Evolutionary conservation across 495 filamentous ascomycete genomes (phyloP).

Genomic region (Poronia punctata): DNA sequence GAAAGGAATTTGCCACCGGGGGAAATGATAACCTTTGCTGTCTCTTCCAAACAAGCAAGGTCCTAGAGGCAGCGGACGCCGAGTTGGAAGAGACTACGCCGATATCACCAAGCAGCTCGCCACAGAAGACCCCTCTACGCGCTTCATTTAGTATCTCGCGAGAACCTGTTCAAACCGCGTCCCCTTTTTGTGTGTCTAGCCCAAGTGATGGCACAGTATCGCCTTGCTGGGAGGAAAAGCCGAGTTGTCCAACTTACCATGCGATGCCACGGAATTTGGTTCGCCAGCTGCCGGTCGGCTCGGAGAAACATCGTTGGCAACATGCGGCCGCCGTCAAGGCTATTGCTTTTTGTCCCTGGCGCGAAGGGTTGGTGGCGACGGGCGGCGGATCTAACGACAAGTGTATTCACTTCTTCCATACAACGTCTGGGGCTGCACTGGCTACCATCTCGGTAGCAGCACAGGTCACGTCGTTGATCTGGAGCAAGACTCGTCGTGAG

Average conservation of each 20-base stretch:
- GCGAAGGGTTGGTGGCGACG: conserved; percentile 77
- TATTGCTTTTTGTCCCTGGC: conserved; percentile 96
- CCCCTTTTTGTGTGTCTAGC: neutral
- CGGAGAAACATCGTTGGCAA: conserved; percentile 63
- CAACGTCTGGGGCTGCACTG: conserved; percentile 72
- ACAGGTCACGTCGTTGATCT: conserved; percentile 89
- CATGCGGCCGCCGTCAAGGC: conserved; percentile 93
- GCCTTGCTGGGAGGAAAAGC: neutral
- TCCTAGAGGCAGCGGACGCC: conserved; percentile 36
- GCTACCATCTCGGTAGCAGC: conserved; percentile 89
- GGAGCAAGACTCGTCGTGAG: conserved; percentile 78
- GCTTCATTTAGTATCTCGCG: too few relatives aligned
- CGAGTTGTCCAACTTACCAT: conserved; percentile 3
- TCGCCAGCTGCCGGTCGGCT: conserved; percentile 33
- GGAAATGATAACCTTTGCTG: conserved; percentile 89
- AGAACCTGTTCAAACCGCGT: neutral
- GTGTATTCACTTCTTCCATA: conserved; percentile 93
- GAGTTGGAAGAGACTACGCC: too few relatives aligned
- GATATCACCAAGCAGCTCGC: neutral
- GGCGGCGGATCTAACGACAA: conserved; percentile 92
- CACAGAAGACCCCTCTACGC: too few relatives aligned
- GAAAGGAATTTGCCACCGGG: conserved; percentile 72
- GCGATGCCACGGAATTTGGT: conserved; percentile 10
- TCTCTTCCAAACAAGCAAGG: conserved; percentile 63
- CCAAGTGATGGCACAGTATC: neutral